Evolutionary conservation across 169 alveolate species (phyloP), one percentile per base, ranked within the genome.

Genomic region (Eimeria mitis): DNA sequence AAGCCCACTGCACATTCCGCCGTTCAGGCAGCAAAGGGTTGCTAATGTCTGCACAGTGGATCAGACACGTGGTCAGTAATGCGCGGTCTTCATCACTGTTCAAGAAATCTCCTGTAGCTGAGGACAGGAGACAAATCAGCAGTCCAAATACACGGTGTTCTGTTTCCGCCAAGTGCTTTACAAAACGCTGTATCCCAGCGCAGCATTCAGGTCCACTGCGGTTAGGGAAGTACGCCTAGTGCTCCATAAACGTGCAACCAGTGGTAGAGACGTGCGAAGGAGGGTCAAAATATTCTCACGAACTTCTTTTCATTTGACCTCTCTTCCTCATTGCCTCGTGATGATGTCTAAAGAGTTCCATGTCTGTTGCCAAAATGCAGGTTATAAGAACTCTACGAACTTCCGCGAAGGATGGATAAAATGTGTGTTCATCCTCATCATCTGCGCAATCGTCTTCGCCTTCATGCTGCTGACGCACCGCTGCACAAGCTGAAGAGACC

Each of bases 1-100:
- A 95, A 23, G 96, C 96, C 96, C 96, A 95, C 95, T 95, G 95
- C 61, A 95, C 71, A 70, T 95, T 95, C 31, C 95, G 73, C 37
- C 96, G 83, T 13, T 73, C 95, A 21, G 85, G 84, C 81, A 87
- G 84, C 49, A 95, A 75, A 19, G 96, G 96, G 76, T 95, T 95
- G 88, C 96, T 78, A 37, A 95, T 95, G 65, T 95, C 96, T 52
- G 96, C 96, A 73, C 96, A 95, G 91, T 95, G 96, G 88, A 95
- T 95, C 75, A 95, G 91, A 28, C 95, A 89, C 9, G 91, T 89
- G 76, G 52, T 88, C 63, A 95, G 78, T 47, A 95, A 63, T 23
- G 90, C 9, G 52, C 59, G 96, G 28, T 95, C 96, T 25, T 95
- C 96, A 44, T 89, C 95, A 34, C 95, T 88, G 42, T 75, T 76